These are phyloP conservation scores for Amanita pallidorosea DNA, from an alignment of 768 basidiomycete species.

Conservation along the genomic window DNA sequence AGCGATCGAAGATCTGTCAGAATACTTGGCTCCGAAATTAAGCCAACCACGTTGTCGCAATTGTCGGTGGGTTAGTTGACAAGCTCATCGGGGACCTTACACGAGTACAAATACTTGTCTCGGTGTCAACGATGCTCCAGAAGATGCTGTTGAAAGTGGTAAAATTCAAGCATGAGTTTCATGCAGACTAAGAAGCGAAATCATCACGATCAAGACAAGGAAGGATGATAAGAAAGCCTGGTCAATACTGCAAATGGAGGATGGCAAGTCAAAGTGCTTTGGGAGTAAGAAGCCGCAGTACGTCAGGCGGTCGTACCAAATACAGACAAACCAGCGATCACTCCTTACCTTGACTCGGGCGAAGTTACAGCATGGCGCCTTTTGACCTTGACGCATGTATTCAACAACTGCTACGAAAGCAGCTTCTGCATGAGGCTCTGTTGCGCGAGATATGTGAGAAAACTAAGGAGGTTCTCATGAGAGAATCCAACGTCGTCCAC, in stretches of 20 bases:
- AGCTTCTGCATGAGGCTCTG: conserved; percentile 88
- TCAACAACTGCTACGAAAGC: conserved; percentile 79
- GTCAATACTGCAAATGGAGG: conserved; percentile 1
- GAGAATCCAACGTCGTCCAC: conserved; percentile 97
- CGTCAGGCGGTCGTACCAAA: conserved; percentile 15
- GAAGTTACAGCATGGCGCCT: conserved; percentile 35
- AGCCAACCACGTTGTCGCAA: neutral
- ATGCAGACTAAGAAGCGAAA: conserved; percentile 14
- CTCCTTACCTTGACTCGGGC: conserved; percentile 9
- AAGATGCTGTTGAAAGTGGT: neutral
- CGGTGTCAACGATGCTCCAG: conserved; percentile 7
- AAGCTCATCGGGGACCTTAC: conserved; percentile 5
- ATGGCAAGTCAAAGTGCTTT: conserved; percentile 1
- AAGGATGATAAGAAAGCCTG: conserved; percentile 10
- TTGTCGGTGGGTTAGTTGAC: neutral
- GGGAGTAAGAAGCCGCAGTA: neutral
- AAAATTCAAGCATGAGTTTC: conserved; percentile 6
- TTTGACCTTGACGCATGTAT: conserved; percentile 99
- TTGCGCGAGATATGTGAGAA: conserved; percentile 99
- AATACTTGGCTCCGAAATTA: neutral
- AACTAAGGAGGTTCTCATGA: conserved; percentile 98
- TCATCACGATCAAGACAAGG: conserved; percentile 30
- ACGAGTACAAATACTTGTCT: neutral
- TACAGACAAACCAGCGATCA: conserved; percentile 25
- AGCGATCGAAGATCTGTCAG: neutral